phyloP scores from a whole-genome alignment of 129 eudicot genomes.

The Tanacetum coccineum region DNA sequence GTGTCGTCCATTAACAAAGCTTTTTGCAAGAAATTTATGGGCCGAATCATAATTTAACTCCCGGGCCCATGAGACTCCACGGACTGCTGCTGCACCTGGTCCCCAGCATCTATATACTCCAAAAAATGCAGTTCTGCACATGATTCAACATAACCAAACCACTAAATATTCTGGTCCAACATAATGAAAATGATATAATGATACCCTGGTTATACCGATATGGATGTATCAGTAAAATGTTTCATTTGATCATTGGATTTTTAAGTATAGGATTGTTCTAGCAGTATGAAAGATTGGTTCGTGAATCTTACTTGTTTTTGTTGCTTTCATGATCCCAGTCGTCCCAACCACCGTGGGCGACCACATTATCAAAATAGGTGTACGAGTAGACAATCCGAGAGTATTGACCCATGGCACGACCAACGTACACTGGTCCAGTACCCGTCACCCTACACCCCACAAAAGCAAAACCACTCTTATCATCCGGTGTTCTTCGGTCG shows the following conservation, averaged over 20 bases:
- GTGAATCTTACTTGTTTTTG: constrained; percentile 68
- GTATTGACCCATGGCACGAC: constrained; percentile 98
- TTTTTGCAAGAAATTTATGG: constrained; percentile 77
- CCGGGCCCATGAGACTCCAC: constrained; percentile 84
- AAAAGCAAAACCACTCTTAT: constrained; percentile 90
- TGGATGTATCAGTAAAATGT: too few species aligned
- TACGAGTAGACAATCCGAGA: constrained; percentile 84
- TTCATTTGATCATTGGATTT: not conserved
- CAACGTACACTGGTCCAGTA: constrained; percentile 81
- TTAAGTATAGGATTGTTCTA: not conserved
- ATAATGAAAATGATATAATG: too few species aligned
- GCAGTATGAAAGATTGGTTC: not conserved
- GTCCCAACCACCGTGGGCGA: constrained; percentile 96
- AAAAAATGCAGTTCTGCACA: constrained; percentile 78
- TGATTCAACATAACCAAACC: not conserved
- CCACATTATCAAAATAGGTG: constrained; percentile 78
- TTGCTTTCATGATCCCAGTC: constrained; percentile 86
- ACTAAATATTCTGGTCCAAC: not conserved
- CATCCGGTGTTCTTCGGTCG: constrained; percentile 52
- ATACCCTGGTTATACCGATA: too few species aligned
- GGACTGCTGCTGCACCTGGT: constrained; percentile 90
- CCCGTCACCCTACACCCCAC: constrained; percentile 87
- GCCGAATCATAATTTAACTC: constrained; percentile 80
- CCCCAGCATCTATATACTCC: constrained; percentile 94
- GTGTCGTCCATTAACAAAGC: constrained; percentile 95